Percentiles rank a stretch among this genome's conserved stretches.
Conservation (phyloP, 495 filamentous ascomycete genomes). For the Tuber borchii region DNA sequence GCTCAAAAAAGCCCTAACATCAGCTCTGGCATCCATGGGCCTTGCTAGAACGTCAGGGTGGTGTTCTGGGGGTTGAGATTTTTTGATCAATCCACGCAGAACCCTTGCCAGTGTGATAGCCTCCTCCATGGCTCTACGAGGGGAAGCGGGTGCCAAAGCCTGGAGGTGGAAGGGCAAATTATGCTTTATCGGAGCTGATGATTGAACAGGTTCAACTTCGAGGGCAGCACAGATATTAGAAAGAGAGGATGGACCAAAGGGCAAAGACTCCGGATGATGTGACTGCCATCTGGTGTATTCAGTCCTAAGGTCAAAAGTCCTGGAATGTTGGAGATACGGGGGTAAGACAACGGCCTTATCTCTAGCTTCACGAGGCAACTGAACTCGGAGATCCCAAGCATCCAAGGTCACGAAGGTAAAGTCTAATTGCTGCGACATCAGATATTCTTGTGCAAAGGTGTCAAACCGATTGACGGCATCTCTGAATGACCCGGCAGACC, state of each 20-base stretch:
- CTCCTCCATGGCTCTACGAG: conserved; percentile 94
- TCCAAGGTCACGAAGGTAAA: conserved; percentile 98
- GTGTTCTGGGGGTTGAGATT: conserved; percentile 88
- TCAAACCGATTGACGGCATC: conserved; percentile 95
- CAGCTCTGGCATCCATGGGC: conserved; percentile 92
- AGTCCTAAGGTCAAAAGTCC: conserved; percentile 90
- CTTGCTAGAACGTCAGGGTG: conserved; percentile 86
- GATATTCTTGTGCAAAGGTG: conserved; percentile 78
- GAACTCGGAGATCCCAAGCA: conserved; percentile 96
- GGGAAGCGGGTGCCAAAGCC: conserved; percentile 92
- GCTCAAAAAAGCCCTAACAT: conserved; percentile 90
- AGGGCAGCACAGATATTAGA: conserved; percentile 96
- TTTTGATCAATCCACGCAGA: conserved; percentile 81
- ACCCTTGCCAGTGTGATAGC: conserved; percentile 89
- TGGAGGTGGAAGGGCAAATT: conserved; percentile 97
- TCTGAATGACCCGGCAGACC: conserved; percentile 89
- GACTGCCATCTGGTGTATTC: conserved; percentile 98
- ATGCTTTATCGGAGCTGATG: conserved; percentile 95
- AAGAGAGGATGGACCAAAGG: conserved; percentile 89
- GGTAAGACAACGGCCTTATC: conserved; percentile 96
- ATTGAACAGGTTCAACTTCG: conserved; percentile 93
- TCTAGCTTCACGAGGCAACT: conserved; percentile 91
- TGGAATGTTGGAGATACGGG: conserved; percentile 93
- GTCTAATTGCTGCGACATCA: conserved; percentile 76
- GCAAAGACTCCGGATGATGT: conserved; percentile 93